Conservation (phyloP, 2,329 filamentous ascomycete genomes). For the Fonsecaea monophora region DNA sequence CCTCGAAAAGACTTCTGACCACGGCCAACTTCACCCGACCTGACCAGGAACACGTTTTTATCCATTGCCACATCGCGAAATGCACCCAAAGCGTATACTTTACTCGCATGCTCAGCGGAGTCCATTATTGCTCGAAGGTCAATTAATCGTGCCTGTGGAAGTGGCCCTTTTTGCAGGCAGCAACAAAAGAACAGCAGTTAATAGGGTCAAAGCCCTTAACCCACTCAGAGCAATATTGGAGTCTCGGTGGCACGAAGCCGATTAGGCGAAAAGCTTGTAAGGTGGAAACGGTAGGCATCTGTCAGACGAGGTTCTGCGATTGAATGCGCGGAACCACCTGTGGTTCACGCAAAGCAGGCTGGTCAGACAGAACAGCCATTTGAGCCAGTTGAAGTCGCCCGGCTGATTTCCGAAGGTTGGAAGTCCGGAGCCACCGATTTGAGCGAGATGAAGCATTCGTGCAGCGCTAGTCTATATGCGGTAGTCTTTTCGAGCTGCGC, state of each 20-base stretch:
- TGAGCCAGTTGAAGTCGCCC: background rate
- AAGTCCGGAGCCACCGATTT: background rate
- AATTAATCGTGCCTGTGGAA: background rate
- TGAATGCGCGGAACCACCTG: background rate
- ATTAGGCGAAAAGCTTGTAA: background rate
- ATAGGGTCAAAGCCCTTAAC: background rate
- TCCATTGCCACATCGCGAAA: slow-evolving; percentile 17
- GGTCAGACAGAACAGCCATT: background rate
- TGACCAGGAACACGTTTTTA: slow-evolving; percentile 12
- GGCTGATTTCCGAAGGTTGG: background rate
- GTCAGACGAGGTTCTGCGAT: background rate
- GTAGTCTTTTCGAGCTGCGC: slow-evolving; percentile 13
- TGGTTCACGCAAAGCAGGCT: background rate
- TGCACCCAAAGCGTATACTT: slow-evolving; percentile 12
- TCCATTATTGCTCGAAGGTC: background rate
- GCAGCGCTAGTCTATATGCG: background rate
- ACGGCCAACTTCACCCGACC: background rate
- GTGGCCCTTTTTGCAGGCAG: background rate
- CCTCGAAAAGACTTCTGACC: slow-evolving; percentile 13
- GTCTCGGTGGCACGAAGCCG: no score
- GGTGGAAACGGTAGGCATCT: background rate
- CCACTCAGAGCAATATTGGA: background rate
- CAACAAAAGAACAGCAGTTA: background rate
- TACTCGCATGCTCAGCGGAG: background rate
- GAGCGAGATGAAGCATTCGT: background rate